Evolutionary conservation across 1,284 basidiomycete genomes (phyloP), one percentile per base, ranked within the genome.

Genomic region (Mycosarcoma maydis): DNA sequence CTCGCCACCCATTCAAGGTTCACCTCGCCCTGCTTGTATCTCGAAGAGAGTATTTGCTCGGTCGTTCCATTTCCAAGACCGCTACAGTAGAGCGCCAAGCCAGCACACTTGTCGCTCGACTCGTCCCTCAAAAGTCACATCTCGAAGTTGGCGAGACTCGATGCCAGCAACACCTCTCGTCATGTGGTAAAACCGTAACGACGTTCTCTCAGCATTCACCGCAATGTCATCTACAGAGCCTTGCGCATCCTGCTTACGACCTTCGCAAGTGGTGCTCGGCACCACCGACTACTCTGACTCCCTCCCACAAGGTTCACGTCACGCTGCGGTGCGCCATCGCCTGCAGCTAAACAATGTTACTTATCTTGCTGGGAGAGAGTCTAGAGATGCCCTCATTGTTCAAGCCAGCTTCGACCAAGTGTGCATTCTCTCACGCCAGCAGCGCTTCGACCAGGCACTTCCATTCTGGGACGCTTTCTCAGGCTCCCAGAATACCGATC

Each of bases 401-500:
- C 57, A 57, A 32, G 66, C 61, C 1, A 73, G 66, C 53, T 64
- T 57, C 33, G 55, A 71, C n/a, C 67, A 64, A 13, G 39, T 73
- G 14, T 70, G 67, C 46, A 23, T 73, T 17, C 62, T 73, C 7
- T 53, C 64, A 13, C 43, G 67, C 4, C 39, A 61, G 9, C 64
- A 67, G 39, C 54, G 60, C 17, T 66, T 71, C 36, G 50, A 55
- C 17, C 62, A 73, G 29, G 59, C 67, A 4, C 56, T 73, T 5
- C 67, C 68, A 6, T 73, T 73, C 37, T 73, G 72, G 72, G 57
- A 67, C 17, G 72, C 67, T 5, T 70, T 73, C 42, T 59, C 72
- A 5, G 59, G 57, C 3, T 67, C 69, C 13, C 59, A 72, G 32
- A 41, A 50, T 23, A 48, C 55, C 7, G 59, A 67, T 20, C 36